Conservation (phyloP, 768 basidiomycete genomes). For the Mycena chlorophos region DNA sequence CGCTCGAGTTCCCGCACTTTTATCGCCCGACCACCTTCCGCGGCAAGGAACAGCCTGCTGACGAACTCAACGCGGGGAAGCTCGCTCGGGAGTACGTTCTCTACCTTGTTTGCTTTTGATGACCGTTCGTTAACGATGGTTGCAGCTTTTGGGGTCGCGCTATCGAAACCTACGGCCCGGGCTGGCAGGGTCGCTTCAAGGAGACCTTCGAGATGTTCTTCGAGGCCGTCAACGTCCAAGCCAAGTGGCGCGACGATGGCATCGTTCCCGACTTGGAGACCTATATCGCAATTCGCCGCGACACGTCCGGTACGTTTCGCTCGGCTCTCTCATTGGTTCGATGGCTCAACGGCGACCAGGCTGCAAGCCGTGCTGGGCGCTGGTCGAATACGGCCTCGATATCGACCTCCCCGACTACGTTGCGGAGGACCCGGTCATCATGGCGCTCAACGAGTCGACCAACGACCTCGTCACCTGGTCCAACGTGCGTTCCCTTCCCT, state of each 20-base stretch:
- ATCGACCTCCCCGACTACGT: conserved; percentile 73
- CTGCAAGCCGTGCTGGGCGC: conserved; percentile 74
- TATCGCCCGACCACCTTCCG: conserved; percentile 48
- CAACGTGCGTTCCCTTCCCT: conserved; percentile 56
- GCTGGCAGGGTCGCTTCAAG: conserved; percentile 66
- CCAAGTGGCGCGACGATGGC: conserved; percentile 52
- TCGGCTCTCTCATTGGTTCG: conserved; percentile 18
- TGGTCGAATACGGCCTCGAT: conserved; percentile 71
- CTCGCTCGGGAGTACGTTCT: conserved; percentile 67
- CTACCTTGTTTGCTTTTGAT: conserved; percentile 4
- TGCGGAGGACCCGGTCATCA: conserved; percentile 62
- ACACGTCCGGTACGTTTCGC: conserved; percentile 59
- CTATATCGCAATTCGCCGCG: conserved; percentile 69
- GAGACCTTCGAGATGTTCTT: conserved; percentile 70
- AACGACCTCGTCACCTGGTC: conserved; percentile 86
- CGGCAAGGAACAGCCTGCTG: conserved; percentile 39
- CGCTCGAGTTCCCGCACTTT: conserved; percentile 55
- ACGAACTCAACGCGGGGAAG: conserved; percentile 56
- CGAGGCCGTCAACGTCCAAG: conserved; percentile 64
- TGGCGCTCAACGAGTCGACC: conserved; percentile 61
- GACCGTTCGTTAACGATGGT: conserved; percentile 8
- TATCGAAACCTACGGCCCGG: conserved; percentile 54
- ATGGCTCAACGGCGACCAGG: conserved; percentile 26
- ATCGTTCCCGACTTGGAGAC: conserved; percentile 69
- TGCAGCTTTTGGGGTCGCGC: conserved; percentile 69